Conservation (phyloP, 352 stramenopile genomes). For the Phytophthora pseudosyringae region DNA sequence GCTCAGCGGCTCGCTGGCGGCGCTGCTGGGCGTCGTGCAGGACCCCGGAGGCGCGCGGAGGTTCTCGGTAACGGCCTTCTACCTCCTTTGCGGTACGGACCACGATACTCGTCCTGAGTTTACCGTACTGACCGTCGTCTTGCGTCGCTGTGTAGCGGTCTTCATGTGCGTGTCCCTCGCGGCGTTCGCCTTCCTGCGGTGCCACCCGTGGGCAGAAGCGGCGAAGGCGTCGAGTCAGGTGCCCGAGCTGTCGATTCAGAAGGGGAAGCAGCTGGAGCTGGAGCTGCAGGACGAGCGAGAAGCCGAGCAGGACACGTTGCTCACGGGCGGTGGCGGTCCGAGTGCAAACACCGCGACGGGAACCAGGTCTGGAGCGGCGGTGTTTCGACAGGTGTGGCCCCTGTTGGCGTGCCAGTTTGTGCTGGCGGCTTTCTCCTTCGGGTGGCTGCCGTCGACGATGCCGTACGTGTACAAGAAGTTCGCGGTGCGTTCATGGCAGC, state of each 20-base stretch:
- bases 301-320: constrained; percentile 39
- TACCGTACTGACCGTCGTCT: no score
- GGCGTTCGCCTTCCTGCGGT: constrained; percentile 65
- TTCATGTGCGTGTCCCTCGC: constrained; percentile 63
- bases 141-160: no score
- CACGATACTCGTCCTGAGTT: no score
- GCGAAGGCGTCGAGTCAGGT: constrained; percentile 15
- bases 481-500: constrained; percentile 59
- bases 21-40: constrained; percentile 64
- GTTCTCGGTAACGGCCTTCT: constrained; percentile 71
- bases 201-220: constrained; percentile 42
- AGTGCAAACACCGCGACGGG: constrained; percentile 16
- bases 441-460: constrained; percentile 73
- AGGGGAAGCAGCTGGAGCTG: not conserved
- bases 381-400: constrained; percentile 56
- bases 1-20: constrained; percentile 66
- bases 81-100: constrained; percentile 59
- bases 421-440: constrained; percentile 69
- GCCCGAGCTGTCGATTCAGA: constrained; percentile 1
- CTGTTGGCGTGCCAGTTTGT: constrained; percentile 59
- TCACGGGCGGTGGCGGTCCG: constrained; percentile 26
- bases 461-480: constrained; percentile 79
- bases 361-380: constrained; percentile 21
- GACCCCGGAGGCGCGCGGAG: constrained; percentile 54
- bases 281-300: constrained; percentile 10